Conservation (phyloP, 768 basidiomycete species). For the Dentipellis fragilis region DNA sequence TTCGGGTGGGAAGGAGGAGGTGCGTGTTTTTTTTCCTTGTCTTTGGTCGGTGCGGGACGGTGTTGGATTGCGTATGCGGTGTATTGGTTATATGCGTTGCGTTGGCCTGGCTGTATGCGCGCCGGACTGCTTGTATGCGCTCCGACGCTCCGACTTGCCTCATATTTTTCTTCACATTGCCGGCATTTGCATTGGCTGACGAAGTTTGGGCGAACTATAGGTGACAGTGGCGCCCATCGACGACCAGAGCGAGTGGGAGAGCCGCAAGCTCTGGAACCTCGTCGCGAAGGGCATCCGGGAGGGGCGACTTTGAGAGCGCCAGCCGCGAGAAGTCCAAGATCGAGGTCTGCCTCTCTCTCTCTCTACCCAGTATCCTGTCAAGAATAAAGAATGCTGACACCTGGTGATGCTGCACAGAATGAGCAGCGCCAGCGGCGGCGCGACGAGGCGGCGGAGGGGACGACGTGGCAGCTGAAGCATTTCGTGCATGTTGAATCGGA, state of each 20-base stretch:
- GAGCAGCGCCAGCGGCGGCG: constrained; percentile 83
- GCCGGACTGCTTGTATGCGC: too few species aligned
- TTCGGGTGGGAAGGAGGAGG: constrained; percentile 58
- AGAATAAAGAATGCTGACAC: neutral
- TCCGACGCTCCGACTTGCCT: too few species aligned
- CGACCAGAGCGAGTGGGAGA: constrained; percentile 77
- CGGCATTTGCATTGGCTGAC: too few species aligned
- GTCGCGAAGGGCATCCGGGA: constrained; percentile 88
- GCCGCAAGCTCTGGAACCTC: constrained; percentile 69
- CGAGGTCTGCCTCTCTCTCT: constrained; percentile 44
- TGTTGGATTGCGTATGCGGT: too few species aligned
- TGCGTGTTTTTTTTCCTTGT: too few species aligned
- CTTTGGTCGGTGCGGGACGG: too few species aligned
- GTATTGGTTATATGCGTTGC: too few species aligned
- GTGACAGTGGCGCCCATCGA: constrained; percentile 52
- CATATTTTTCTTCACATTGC: too few species aligned
- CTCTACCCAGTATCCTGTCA: neutral
- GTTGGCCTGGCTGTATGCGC: too few species aligned
- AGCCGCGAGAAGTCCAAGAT: constrained; percentile 82
- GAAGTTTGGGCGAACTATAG: too few species aligned
- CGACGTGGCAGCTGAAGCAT: constrained; percentile 67
- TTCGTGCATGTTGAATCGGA: constrained; percentile 66
- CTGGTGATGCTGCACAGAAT: constrained; percentile 50
- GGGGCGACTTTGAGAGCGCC: constrained; percentile 88
- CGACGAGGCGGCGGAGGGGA: constrained; percentile 68